These are phyloP conservation scores for Rhizoclosmatium sp. DNA, from an alignment of 192 early-diverging fungal species.

Conservation along the genomic window DNA sequence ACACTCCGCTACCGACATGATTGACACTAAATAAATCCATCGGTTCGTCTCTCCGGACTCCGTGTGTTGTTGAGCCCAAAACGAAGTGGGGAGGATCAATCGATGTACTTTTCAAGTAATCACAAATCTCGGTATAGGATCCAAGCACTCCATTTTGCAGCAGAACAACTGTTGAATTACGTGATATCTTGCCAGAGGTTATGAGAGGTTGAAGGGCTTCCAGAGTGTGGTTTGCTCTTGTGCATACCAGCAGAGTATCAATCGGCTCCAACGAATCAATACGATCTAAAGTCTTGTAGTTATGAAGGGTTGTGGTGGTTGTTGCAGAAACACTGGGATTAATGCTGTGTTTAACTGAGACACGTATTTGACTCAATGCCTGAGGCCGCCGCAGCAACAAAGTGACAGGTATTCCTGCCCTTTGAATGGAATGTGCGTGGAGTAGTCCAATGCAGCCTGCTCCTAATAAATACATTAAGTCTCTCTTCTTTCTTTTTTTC, in stretches of 20 bases:
- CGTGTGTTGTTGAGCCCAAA: slow-evolving; percentile 32
- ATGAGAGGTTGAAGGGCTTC: slow-evolving; percentile 20
- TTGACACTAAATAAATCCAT: slow-evolving; percentile 1
- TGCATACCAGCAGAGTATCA: slow-evolving; percentile 21
- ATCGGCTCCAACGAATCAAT: neutral
- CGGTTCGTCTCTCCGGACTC: slow-evolving; percentile 2
- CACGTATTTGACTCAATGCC: neutral
- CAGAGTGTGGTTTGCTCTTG: slow-evolving; percentile 4
- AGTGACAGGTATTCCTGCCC: neutral
- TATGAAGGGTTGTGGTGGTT: neutral
- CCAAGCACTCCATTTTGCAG: slow-evolving; percentile 32
- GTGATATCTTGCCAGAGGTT: neutral
- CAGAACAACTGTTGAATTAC: slow-evolving; percentile 7
- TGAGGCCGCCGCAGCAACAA: neutral
- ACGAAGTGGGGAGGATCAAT: slow-evolving; percentile 2
- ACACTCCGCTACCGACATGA: slow-evolving; percentile 30
- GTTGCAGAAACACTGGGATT: neutral
- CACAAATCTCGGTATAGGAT: neutral
- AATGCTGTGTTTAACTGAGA: neutral
- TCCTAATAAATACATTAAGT: neutral
- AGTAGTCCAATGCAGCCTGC: slow-evolving; percentile 24
- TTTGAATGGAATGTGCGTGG: slow-evolving; percentile 1
- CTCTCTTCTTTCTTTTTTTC: neutral
- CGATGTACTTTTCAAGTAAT: neutral
- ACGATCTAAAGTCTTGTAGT: neutral